phyloP scores from a whole-genome alignment of 192 early-diverging fungal species.

The Backusella parvicylindrica region DNA sequence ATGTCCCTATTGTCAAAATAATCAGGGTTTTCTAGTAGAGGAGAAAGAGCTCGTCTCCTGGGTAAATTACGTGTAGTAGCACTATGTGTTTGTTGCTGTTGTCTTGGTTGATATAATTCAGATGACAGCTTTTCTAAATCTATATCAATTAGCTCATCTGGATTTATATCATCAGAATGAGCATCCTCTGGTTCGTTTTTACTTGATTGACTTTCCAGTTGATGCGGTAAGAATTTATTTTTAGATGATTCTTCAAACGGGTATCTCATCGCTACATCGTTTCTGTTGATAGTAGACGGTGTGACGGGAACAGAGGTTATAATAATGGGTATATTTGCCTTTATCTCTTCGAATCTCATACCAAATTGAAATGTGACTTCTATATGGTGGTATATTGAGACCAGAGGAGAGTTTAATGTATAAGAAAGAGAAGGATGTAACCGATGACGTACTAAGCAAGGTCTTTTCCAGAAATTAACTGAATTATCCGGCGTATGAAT shows the following conservation, averaged over 20 bases:
- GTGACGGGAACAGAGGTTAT: slow-evolving; percentile 18
- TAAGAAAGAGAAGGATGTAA: slow-evolving; percentile 13
- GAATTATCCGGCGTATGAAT: slow-evolving; percentile 15
- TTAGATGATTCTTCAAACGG: slow-evolving; percentile 3
- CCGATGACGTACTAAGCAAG: slow-evolving; percentile 20
- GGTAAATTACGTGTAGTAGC: not conserved
- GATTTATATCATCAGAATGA: not conserved
- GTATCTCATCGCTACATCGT: slow-evolving; percentile 3
- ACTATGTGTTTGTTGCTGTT: not conserved
- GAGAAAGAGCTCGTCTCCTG: not conserved
- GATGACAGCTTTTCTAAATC: not conserved
- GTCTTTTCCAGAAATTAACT: slow-evolving; percentile 22
- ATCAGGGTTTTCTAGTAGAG: not conserved
- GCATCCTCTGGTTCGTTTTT: not conserved
- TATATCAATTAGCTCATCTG: not conserved
- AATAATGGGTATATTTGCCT: slow-evolving; percentile 27
- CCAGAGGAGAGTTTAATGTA: slow-evolving; percentile 24
- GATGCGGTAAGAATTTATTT: not conserved
- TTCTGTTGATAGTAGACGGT: not conserved
- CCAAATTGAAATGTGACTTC: slow-evolving; percentile 26
- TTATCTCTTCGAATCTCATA: slow-evolving; percentile 27
- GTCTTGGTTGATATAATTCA: not conserved
- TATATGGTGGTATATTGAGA: slow-evolving; percentile 28
- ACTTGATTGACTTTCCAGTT: not conserved
- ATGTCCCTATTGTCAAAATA: not conserved